Conservation (phyloP, 2,329 filamentous ascomycete species). For the Myrmaecium sp. region DNA sequence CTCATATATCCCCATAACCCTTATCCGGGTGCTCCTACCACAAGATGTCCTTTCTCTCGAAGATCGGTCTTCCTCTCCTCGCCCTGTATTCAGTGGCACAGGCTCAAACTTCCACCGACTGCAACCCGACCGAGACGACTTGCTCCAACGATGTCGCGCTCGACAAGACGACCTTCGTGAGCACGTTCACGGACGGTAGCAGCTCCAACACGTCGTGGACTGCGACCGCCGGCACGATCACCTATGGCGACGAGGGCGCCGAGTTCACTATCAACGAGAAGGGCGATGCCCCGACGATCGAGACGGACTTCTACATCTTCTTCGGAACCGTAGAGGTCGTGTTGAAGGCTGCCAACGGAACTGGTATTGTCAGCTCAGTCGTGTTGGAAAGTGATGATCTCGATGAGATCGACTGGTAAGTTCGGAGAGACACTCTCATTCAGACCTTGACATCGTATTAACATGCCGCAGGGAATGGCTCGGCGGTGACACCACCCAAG, state of each 20-base stretch:
- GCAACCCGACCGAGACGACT: slow-evolving; percentile 50
- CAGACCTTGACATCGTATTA: too few species aligned
- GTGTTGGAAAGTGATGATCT: slow-evolving; percentile 7
- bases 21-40: too few species aligned
- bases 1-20: too few species aligned
- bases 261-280: slow-evolving; percentile 50
- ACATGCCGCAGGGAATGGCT: slow-evolving; percentile 4
- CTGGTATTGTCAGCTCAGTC: slow-evolving; percentile 6
- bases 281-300: slow-evolving; percentile 43
- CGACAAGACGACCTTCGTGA: slow-evolving; percentile 29
- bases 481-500: slow-evolving; percentile 43
- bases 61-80: slow-evolving; percentile 3
- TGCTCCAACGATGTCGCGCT: slow-evolving; percentile 25
- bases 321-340: slow-evolving; percentile 8
- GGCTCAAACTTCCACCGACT: slow-evolving; percentile 57
- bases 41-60: too few species aligned
- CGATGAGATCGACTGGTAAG: slow-evolving; percentile 8
- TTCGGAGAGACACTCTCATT: too few species aligned
- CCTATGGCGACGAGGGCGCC: slow-evolving; percentile 44
- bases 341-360: slow-evolving; percentile 7
- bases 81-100: slow-evolving; percentile 20
- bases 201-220: slow-evolving; percentile 37
- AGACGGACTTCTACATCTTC: slow-evolving; percentile 9
- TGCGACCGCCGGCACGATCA: slow-evolving; percentile 43
- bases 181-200: slow-evolving; percentile 30